Evolutionary conservation across 805 yeast species (phyloP).

Genomic region (Metschnikowia noctiluminum): DNA sequence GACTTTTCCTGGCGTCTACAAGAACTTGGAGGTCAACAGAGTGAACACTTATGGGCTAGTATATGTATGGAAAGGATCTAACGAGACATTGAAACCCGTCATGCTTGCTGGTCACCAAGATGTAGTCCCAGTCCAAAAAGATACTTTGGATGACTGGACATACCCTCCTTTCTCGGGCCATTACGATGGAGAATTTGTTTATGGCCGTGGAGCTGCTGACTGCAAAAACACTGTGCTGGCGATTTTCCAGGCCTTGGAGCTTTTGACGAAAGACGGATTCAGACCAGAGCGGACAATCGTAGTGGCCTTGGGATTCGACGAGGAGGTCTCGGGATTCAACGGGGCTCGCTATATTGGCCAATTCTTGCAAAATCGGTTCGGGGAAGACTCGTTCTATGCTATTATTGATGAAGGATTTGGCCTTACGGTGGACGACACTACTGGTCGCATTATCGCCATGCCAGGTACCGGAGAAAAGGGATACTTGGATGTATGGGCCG

Average conservation of each 20-base stretch:
- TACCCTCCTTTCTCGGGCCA: conserved; percentile 37
- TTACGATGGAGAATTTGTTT: conserved; percentile 25
- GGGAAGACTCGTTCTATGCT: conserved; percentile 16
- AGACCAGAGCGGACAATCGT: conserved; percentile 16
- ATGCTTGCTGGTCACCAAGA: conserved; percentile 40
- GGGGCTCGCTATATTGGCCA: conserved; percentile 17
- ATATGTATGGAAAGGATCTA: conserved; percentile 36
- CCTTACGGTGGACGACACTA: conserved; percentile 25
- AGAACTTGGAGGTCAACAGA: conserved; percentile 30
- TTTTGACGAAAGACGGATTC: conserved; percentile 10
- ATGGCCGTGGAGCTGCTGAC: conserved; percentile 21
- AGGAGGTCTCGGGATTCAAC: conserved; percentile 17
- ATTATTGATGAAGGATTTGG: conserved; percentile 28
- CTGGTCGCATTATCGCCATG: conserved; percentile 55
- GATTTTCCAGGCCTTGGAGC: conserved; percentile 17
- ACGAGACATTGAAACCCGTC: conserved; percentile 30
- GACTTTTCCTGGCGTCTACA: conserved; percentile 33
- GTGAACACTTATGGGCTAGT: conserved; percentile 37
- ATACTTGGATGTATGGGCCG: conserved; percentile 44
- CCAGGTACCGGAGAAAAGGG: conserved; percentile 47
- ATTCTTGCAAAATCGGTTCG: conserved; percentile 16
- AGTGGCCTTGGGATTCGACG: conserved; percentile 21
- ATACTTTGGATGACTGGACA: conserved; percentile 37
- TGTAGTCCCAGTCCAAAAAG: conserved; percentile 40
- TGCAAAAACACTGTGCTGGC: conserved; percentile 19